A percentile compares a stretch with the other conserved stretches of the same genome.
Evolutionary conservation across 106 monocot species (phyloP).

Genomic region (Acorus calamus): DNA sequence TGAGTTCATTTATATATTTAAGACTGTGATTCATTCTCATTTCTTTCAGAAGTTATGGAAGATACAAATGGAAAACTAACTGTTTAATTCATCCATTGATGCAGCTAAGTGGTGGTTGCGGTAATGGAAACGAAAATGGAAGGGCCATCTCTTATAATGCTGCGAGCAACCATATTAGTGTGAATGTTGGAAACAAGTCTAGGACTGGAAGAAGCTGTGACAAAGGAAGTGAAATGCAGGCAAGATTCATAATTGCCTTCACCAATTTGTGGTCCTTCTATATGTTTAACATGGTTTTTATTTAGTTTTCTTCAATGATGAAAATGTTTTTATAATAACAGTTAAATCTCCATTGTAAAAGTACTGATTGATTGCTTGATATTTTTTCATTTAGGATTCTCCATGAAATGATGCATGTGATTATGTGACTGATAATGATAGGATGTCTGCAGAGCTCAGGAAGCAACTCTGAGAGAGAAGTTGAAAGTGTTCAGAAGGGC

Average conservation of each 20-base stretch:
- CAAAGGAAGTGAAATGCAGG: constrained; percentile 49
- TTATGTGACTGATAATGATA: too few relatives aligned
- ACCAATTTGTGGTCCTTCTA: background rate
- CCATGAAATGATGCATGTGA: too few relatives aligned
- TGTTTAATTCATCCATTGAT: background rate
- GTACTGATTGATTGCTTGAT: background rate
- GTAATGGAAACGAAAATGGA: constrained; percentile 14
- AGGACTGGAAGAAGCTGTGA: constrained; percentile 38
- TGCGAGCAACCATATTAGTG: constrained; percentile 57
- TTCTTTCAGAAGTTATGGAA: background rate
- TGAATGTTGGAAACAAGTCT: constrained; percentile 32
- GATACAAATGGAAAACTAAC: background rate
- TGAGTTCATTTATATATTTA: constrained; percentile 28
- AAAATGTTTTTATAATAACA: background rate
- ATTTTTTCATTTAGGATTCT: background rate
- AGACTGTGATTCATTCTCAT: background rate
- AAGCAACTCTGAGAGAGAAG: constrained; percentile 33
- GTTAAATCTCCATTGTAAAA: too few relatives aligned
- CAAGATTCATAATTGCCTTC: constrained; percentile 12
- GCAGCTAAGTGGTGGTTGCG: constrained; percentile 49
- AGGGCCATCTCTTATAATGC: constrained; percentile 37
- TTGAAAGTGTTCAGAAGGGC: constrained; percentile 24
- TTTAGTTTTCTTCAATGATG: background rate
- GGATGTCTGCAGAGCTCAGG: constrained; percentile 44
- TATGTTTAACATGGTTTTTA: background rate